A percentile compares a stretch with the other conserved stretches of the same genome.
These are phyloP conservation scores for Fusarium bulbicola DNA, from an alignment of 2,329 filamentous ascomycete species.

Conservation along the genomic window DNA sequence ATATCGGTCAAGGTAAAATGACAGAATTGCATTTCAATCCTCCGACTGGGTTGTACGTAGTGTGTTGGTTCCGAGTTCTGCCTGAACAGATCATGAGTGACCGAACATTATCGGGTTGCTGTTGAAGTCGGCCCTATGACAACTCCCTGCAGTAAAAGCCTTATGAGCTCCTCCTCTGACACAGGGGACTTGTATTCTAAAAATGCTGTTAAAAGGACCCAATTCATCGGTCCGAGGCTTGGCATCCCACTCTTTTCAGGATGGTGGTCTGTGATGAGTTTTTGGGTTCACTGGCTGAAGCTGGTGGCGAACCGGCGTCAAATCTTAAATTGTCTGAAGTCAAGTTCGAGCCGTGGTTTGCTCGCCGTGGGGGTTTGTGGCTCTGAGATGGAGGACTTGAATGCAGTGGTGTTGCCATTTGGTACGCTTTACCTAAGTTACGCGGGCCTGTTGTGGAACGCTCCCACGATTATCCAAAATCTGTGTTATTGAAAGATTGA, in stretches of 20 bases:
- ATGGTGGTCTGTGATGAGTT: constrained; percentile 8
- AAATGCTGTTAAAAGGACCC: constrained; percentile 4
- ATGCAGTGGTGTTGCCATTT: constrained; percentile 25
- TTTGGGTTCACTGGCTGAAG: constrained; percentile 18
- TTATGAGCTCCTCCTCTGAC: not conserved
- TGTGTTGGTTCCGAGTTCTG: constrained; percentile 2
- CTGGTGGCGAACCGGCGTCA: constrained; percentile 36
- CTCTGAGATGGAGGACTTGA: constrained; percentile 6
- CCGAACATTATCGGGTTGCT: constrained; percentile 1
- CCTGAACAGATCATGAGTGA: constrained; percentile 12
- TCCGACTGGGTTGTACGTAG: not conserved
- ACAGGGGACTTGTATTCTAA: constrained; percentile 13
- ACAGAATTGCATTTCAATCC: not conserved
- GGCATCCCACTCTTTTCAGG: constrained; percentile 12
- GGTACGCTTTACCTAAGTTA: constrained; percentile 7
- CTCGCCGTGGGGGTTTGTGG: constrained; percentile 15
- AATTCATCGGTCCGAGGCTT: constrained; percentile 35
- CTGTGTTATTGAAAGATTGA: constrained; percentile 4
- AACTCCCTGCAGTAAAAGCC: not conserved
- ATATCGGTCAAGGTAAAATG: not conserved
- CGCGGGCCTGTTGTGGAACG: constrained; percentile 16
- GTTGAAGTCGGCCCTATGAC: constrained; percentile 9
- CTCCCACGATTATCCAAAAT: constrained; percentile 3
- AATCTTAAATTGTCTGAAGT: constrained; percentile 31
- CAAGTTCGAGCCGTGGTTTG: constrained; percentile 22